These are phyloP conservation scores for Rubia peregrina DNA, from an alignment of 305 asterid species.

Conservation along the genomic window DNA sequence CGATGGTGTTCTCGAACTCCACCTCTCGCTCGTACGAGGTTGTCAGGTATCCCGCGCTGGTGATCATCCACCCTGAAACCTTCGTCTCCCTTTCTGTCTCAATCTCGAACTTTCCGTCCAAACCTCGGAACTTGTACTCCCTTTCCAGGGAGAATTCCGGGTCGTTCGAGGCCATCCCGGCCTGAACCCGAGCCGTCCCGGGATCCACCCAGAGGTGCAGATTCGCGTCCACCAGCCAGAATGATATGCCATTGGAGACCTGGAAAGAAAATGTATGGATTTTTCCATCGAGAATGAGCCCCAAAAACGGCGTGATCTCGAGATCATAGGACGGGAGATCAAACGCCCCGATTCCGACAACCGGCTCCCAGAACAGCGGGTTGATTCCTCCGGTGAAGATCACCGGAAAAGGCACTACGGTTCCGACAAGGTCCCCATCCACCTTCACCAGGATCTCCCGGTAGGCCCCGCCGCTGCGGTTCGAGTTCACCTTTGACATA, in stretches of 20 bases:
- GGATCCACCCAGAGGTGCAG: conserved; percentile 77
- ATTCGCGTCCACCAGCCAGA: conserved; percentile 77
- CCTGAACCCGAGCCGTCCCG: conserved; percentile 37
- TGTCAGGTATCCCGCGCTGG: conserved; percentile 56
- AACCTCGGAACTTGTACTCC: conserved; percentile 21
- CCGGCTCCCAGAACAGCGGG: conserved; percentile 84
- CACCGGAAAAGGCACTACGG: conserved; percentile 76
- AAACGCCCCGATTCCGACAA: conserved; percentile 77
- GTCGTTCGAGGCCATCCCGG: conserved; percentile 30
- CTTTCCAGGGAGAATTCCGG: conserved; percentile 32
- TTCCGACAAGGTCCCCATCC: conserved; percentile 52
- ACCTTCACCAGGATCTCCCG: conserved; percentile 62
- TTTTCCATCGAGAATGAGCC: conserved; percentile 47
- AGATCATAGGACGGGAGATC: conserved; percentile 71
- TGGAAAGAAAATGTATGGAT: conserved; percentile 41
- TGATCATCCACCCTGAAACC: conserved; percentile 62
- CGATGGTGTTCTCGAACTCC: conserved; percentile 41
- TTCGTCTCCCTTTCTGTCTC: conserved; percentile 38
- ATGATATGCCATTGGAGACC: conserved; percentile 53
- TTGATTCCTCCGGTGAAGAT: conserved; percentile 72
- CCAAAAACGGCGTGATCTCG: conserved; percentile 66
- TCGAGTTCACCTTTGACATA: conserved; percentile 15
- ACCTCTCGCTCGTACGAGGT: conserved; percentile 24
- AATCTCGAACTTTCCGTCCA: conserved; percentile 43
- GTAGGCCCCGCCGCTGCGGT: conserved; percentile 60